Conservation (phyloP, 768 basidiomycete species). For the Mrakia hoshinonis region DNA sequence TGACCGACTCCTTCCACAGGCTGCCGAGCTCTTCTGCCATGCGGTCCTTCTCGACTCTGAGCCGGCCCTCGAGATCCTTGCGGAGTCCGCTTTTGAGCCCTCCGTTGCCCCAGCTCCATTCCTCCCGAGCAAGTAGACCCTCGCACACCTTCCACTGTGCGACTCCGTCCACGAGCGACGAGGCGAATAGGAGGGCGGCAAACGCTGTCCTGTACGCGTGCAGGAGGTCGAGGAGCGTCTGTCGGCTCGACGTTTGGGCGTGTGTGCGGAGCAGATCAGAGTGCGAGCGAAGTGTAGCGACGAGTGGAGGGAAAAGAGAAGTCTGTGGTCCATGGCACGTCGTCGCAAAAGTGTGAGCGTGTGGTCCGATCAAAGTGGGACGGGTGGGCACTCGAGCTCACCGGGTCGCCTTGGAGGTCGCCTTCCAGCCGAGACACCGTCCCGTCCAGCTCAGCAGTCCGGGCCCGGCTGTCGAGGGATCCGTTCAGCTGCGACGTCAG, state of each 20-base stretch:
- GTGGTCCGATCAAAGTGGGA: background rate
- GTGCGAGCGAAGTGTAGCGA: background rate
- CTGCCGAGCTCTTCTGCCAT: constrained; percentile 21
- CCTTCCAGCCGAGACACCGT: constrained; percentile 15
- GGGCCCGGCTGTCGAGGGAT: background rate
- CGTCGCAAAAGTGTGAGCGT: background rate
- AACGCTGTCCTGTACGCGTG: constrained; percentile 18
- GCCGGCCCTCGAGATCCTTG: constrained; percentile 16
- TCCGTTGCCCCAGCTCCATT: constrained; percentile 20
- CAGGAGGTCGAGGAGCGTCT: constrained; percentile 11
- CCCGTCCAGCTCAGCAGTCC: constrained; percentile 5
- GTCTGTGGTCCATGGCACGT: background rate
- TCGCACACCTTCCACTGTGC: constrained; percentile 12
- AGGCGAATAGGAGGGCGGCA: constrained; percentile 2
- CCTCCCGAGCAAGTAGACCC: constrained; percentile 3
- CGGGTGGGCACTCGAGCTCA: background rate
- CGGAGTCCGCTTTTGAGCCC: background rate
- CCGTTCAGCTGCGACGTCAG: constrained; percentile 17
- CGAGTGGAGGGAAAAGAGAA: constrained; percentile 4
- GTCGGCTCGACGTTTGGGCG: constrained; percentile 1
- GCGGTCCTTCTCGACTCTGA: constrained; percentile 23
- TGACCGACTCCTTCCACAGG: constrained; percentile 6
- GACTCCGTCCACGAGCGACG: background rate
- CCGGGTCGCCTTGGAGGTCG: constrained; percentile 15
- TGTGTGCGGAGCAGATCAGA: constrained; percentile 6